A percentile compares a stretch with the other conserved stretches of the same genome.
These are phyloP conservation scores for Globisporangium ultimum DNA, from an alignment of 352 stramenopile species.

Conservation along the genomic window DNA sequence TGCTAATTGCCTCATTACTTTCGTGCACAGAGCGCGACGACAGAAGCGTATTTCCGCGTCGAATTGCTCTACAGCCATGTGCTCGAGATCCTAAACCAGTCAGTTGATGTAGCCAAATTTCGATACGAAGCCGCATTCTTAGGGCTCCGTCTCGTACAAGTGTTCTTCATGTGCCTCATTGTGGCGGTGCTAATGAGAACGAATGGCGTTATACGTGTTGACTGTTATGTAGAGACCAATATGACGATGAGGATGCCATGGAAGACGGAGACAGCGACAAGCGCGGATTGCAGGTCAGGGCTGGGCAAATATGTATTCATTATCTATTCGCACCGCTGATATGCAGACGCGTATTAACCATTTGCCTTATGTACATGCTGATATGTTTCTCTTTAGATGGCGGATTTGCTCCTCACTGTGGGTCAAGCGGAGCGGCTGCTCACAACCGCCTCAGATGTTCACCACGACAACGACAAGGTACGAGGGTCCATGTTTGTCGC, in stretches of 20 bases:
- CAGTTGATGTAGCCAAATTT: neutral
- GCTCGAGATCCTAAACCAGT: conserved; percentile 25
- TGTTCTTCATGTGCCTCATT: no score
- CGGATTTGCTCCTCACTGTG: conserved; percentile 27
- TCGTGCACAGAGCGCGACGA: conserved; percentile 7
- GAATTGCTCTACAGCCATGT: conserved; percentile 31
- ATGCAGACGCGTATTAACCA: neutral
- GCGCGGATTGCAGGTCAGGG: conserved; percentile 12
- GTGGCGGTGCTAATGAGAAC: no score
- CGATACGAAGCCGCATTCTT: neutral
- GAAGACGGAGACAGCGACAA: conserved; percentile 4
- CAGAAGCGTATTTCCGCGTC: conserved; percentile 28
- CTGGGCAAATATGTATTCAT: no score
- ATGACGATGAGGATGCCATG: conserved; percentile 1
- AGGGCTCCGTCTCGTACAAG: no score
- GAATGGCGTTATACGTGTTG: no score
- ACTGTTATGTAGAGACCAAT: conserved; percentile 1
- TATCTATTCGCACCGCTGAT: no score
- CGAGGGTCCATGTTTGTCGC: neutral
- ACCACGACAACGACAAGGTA: neutral
- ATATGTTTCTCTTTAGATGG: conserved; percentile 5
- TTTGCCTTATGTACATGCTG: neutral
- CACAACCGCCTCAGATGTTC: neutral
- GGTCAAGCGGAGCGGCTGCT: conserved; percentile 30
- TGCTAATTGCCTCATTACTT: neutral